phyloP scores from a whole-genome alignment of 2,329 filamentous ascomycete genomes.

The Cercospora nicotianae region DNA sequence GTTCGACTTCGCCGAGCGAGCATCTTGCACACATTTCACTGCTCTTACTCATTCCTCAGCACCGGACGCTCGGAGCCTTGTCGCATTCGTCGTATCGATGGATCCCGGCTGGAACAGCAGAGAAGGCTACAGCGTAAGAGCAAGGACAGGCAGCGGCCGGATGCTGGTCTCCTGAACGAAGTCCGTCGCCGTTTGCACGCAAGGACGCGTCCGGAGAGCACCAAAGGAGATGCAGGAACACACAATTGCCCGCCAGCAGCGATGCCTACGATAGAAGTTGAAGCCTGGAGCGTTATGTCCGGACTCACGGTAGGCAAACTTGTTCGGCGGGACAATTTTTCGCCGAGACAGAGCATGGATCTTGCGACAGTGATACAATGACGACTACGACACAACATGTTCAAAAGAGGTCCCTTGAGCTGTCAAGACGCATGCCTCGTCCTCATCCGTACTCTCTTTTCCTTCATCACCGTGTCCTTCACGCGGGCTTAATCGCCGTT shows the following conservation, averaged over 20 bases:
- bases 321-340: background rate
- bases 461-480: background rate
- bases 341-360: background rate
- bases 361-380: background rate
- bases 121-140: background rate
- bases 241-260: background rate
- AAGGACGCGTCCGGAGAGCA: background rate
- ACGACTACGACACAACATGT: background rate
- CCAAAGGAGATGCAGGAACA: background rate
- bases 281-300: background rate
- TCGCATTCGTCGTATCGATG: background rate
- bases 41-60: background rate
- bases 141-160: background rate
- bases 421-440: background rate
- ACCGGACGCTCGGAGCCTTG: background rate
- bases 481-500: background rate
- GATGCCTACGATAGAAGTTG: background rate
- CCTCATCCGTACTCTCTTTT: background rate
- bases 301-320: background rate
- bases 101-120: too few relatives aligned
- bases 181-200: background rate
- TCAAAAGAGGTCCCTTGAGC: background rate
- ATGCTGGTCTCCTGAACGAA: background rate
- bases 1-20: background rate
- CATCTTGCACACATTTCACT: too few relatives aligned